phyloP scores from a whole-genome alignment of 2,329 filamentous ascomycete species.

The Periconia macrospinosa region DNA sequence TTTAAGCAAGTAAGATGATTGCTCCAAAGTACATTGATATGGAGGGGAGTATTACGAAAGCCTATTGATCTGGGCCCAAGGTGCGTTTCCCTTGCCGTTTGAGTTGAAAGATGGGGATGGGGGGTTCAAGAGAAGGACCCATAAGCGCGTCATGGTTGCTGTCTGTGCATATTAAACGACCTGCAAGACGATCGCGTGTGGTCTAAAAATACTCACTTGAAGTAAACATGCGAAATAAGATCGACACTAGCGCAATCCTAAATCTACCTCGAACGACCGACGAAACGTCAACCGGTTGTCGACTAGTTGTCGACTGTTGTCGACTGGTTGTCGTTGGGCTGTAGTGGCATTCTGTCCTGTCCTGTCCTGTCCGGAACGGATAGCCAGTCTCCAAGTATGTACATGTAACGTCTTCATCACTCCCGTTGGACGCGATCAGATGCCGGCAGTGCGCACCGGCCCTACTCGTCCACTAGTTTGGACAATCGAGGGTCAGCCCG shows the following conservation, averaged over 20 bases:
- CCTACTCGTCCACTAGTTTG: too few relatives aligned
- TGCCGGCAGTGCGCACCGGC: not conserved
- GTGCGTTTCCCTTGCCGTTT: not conserved
- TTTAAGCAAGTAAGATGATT: conserved; percentile 35
- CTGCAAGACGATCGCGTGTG: not conserved
- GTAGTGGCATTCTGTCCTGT: conserved; percentile 1
- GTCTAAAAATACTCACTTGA: not conserved
- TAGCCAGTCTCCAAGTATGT: not conserved
- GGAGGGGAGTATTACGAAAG: conserved; percentile 16
- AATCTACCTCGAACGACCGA: conserved; percentile 1
- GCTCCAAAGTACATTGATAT: conserved; percentile 6
- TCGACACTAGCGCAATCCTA: conserved; percentile 8
- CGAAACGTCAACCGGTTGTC: conserved; percentile 10
- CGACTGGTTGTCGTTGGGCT: not conserved
- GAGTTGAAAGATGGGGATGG: too few relatives aligned
- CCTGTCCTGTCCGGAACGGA: not conserved
- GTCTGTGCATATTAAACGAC: not conserved
- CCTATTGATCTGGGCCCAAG: conserved; percentile 13
- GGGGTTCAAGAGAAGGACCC: not conserved
- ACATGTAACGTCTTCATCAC: not conserved
- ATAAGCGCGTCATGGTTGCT: not conserved
- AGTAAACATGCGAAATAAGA: not conserved
- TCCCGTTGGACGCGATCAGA: conserved; percentile 1
- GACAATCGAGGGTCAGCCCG: conserved; percentile 7
- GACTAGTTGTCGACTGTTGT: too few relatives aligned